Conservation (phyloP, 129 eudicot genomes). For the Pseudognaphalium luteoalbum region DNA sequence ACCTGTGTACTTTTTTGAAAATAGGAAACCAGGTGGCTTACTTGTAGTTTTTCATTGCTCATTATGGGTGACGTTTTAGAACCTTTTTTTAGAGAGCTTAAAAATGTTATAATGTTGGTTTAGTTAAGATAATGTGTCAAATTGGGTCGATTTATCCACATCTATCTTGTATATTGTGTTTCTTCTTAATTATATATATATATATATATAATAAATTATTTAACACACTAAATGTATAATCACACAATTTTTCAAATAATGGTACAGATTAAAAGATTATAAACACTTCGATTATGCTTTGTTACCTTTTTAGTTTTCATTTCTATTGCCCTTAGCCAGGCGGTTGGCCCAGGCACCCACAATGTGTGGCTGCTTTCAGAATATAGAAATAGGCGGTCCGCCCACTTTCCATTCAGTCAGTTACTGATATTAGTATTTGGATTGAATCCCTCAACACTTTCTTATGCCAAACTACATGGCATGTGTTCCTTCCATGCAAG, state of each 20-base stretch:
- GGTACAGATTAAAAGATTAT: no score
- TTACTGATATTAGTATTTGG: no score
- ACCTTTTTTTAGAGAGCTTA: background rate
- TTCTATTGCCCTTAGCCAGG: no score
- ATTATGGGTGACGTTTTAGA: background rate
- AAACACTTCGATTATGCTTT: background rate
- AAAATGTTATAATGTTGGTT: background rate
- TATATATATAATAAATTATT: no score
- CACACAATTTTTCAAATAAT: no score
- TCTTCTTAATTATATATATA: no score
- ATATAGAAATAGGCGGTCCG: no score
- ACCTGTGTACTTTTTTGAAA: conserved; percentile 17
- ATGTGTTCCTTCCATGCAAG: background rate
- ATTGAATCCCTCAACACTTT: background rate
- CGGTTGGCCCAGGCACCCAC: no score
- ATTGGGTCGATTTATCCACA: background rate
- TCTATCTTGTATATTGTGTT: background rate
- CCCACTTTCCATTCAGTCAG: no score
- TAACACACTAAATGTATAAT: no score
- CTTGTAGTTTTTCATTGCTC: background rate
- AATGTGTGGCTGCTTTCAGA: no score
- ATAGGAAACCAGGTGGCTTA: conserved; percentile 5
- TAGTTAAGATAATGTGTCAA: background rate
- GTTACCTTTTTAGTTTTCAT: background rate
- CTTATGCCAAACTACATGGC: background rate